Base-by-base conservation (phyloP, 352 stramenopile genomes). In the Globisporangium paroecandrum region DNA sequence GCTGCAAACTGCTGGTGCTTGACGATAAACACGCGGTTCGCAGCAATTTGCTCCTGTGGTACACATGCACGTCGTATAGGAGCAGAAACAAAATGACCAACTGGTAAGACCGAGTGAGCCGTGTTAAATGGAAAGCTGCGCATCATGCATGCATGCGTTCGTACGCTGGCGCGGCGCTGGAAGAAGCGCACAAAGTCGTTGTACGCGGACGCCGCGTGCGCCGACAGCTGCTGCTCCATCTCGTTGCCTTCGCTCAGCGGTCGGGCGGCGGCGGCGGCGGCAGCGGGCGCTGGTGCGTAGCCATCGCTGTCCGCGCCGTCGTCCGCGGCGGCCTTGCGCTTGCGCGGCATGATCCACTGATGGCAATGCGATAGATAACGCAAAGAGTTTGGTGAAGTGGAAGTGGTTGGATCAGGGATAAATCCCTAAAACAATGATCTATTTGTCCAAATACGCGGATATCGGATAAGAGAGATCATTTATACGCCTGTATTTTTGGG, bases 221-320 rank as follows among this genome's bases (percentile, higher is more conserved):
- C 83, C 41, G 76, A 79, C n/a, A 92, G 82, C 63, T 94, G 85
- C 73, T 89, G 70, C 66, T 92, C 82, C 73, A 92, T 91, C 61
- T 89, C 83, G 27, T 70, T 70, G 18, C 43, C 62, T 24, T 73
- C 70, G n/a, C 77, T 71, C 32, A 65, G 66, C 53, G 27, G 22
- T 57, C 5, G 5, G 18, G 38, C 59, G 7, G 13, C 22, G 9
- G 53, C 25, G 5, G 22, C 15, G 27, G 27, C 41, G 29, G 7
- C 8, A 24, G 20, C 22, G 6, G 13, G 18, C 3, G 24, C 13
- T 20, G 38, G 3, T 24, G 13, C 58, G 22, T 13, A 18, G n/a
- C 29, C 46, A 29, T 56, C 46, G n/a, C n/a, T 29, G 43, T n/a
- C 34, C 27, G 47, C 43, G 20, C 6, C 47, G 36, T 12, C 43